Evolutionary conservation across 768 basidiomycete species (phyloP).

Genomic region (Rhizopogon salebrosus): DNA sequence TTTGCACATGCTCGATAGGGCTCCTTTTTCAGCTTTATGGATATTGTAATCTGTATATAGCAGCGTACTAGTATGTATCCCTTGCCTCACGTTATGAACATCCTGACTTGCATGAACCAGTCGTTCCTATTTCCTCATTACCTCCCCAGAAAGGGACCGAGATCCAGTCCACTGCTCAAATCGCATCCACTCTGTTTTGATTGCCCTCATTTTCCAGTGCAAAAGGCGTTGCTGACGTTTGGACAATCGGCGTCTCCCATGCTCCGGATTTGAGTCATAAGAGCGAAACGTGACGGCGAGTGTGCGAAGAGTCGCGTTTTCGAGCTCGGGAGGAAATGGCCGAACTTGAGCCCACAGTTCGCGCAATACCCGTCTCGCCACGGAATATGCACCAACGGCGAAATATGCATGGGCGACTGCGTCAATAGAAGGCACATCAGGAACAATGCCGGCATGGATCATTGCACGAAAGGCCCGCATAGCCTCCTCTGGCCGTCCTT

Average conservation of each 20-base stretch:
- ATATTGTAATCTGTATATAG: slow-evolving; percentile 4
- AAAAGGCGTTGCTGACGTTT: slow-evolving; percentile 32
- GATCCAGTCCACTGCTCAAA: slow-evolving; percentile 3
- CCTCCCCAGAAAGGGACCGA: not conserved
- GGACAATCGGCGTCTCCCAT: slow-evolving; percentile 18
- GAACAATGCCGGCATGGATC: slow-evolving; percentile 53
- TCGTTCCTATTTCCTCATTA: not conserved
- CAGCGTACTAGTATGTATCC: not conserved
- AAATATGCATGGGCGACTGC: slow-evolving; percentile 68
- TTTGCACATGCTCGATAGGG: slow-evolving; percentile 36
- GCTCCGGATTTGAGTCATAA: slow-evolving; percentile 22
- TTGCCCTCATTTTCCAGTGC: slow-evolving; percentile 30
- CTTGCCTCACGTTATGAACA: not conserved
- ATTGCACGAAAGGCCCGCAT: slow-evolving; percentile 55
- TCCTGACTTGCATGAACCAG: not conserved
- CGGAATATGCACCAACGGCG: slow-evolving; percentile 43
- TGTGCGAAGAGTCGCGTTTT: slow-evolving; percentile 37
- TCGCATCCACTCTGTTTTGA: slow-evolving; percentile 21
- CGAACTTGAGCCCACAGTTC: slow-evolving; percentile 61
- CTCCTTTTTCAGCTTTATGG: not conserved
- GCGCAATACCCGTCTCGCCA: slow-evolving; percentile 50
- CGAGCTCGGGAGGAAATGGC: slow-evolving; percentile 52
- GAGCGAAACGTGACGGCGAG: slow-evolving; percentile 46
- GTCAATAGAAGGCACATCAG: slow-evolving; percentile 69
- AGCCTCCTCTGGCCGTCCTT: slow-evolving; percentile 49